Conservation (phyloP, 305 asterid species). For the Withania somnifera region DNA sequence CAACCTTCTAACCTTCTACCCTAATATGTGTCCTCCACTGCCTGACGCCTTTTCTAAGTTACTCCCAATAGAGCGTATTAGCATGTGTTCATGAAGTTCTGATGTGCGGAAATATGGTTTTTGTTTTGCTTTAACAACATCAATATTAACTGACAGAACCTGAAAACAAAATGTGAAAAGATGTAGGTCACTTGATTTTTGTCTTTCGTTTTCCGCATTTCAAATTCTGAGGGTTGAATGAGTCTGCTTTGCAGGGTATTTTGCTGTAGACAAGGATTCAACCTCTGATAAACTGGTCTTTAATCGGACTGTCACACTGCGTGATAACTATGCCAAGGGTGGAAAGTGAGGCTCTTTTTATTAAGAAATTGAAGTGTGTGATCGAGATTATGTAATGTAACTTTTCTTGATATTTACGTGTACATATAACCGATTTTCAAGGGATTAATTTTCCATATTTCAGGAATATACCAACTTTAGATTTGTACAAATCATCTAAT, state of each 20-base stretch:
- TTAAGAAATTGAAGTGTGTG: neutral
- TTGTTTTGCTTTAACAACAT: neutral
- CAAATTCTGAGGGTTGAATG: neutral
- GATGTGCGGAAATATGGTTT: neutral
- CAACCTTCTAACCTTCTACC: too few relatives aligned
- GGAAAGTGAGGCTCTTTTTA: slow-evolving; percentile 36
- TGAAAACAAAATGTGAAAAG: neutral
- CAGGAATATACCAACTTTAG: neutral
- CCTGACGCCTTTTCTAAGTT: neutral
- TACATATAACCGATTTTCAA: neutral
- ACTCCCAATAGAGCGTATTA: neutral
- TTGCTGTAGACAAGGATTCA: slow-evolving; percentile 60
- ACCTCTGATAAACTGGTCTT: slow-evolving; percentile 59
- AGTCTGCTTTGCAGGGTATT: slow-evolving; percentile 72
- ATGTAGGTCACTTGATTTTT: neutral
- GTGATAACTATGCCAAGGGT: slow-evolving; percentile 59
- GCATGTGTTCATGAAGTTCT: neutral
- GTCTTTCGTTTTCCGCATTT: neutral
- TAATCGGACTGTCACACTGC: slow-evolving; percentile 66
- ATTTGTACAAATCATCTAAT: neutral
- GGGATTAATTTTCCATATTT: neutral
- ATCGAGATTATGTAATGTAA: neutral
- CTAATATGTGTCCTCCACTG: too few relatives aligned
- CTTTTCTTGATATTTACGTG: neutral
- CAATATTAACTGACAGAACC: neutral